These are phyloP conservation scores for Dionaea muscipula DNA, from an alignment of 179 eudicot genomes.

Conservation along the genomic window DNA sequence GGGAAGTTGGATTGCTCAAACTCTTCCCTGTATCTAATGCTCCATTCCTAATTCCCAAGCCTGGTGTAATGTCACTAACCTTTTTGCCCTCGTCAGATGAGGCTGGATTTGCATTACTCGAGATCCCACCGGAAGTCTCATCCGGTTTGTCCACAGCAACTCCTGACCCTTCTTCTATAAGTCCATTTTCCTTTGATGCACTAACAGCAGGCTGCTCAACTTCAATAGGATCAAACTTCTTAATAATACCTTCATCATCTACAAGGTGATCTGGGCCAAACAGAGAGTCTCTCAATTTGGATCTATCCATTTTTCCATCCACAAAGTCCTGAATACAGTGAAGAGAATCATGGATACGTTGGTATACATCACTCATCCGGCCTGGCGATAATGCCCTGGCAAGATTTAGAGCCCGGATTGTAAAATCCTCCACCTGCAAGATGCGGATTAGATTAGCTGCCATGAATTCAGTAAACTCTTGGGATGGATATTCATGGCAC, in stretches of 20 bases:
- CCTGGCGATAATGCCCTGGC: slow-evolving; percentile 55
- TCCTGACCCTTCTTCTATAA: too few relatives aligned
- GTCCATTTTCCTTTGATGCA: slow-evolving; percentile 13
- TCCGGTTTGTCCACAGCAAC: neutral
- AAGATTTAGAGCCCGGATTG: slow-evolving; percentile 60
- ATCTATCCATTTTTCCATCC: slow-evolving; percentile 29
- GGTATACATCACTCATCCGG: slow-evolving; percentile 27
- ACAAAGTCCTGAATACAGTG: slow-evolving; percentile 26
- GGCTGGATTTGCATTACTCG: neutral
- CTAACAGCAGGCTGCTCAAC: slow-evolving; percentile 1
- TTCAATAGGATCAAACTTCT: slow-evolving; percentile 1
- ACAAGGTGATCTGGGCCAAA: slow-evolving; percentile 31
- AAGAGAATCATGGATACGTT: slow-evolving; percentile 36
- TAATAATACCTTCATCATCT: slow-evolving; percentile 2
- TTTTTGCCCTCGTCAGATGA: neutral
- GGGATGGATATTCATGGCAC: too few relatives aligned
- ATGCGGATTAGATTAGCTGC: slow-evolving; percentile 2
- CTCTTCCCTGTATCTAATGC: neutral
- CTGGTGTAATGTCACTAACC: neutral
- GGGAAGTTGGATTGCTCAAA: neutral
- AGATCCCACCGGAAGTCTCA: neutral
- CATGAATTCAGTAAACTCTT: neutral
- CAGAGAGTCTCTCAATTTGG: slow-evolving; percentile 24
- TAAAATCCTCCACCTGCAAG: slow-evolving; percentile 82
- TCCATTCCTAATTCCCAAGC: neutral